Conservation (phyloP, 352 stramenopile species). For the Phytophthora tubulina region DNA sequence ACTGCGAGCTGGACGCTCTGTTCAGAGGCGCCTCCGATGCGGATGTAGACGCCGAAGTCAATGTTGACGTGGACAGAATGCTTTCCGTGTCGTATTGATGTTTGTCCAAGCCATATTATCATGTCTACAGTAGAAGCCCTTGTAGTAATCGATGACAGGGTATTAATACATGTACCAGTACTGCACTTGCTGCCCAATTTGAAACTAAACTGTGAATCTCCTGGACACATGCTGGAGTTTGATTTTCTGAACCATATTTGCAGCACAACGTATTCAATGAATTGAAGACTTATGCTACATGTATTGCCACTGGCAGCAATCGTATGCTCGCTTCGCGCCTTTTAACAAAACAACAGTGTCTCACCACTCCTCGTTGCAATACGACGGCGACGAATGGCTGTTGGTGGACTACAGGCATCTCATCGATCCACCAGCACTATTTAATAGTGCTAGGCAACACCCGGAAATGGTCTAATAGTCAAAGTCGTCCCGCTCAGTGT, state of each 20-base stretch:
- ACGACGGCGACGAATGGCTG: background rate
- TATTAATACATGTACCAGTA: too few relatives aligned
- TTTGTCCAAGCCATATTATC: too few relatives aligned
- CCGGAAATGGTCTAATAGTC: slow-evolving; percentile 35
- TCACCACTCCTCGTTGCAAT: background rate
- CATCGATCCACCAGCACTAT: too few relatives aligned
- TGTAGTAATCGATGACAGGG: too few relatives aligned
- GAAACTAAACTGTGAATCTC: background rate
- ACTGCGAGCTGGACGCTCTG: slow-evolving; percentile 25
- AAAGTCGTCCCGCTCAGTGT: slow-evolving; percentile 40
- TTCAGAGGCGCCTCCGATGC: slow-evolving; percentile 5
- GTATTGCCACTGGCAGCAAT: too few relatives aligned
- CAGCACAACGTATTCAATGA: too few relatives aligned
- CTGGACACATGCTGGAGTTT: background rate
- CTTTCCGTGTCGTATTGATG: background rate
- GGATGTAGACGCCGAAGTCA: background rate
- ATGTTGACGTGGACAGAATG: background rate
- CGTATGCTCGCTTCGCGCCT: too few relatives aligned
- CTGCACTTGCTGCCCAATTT: background rate
- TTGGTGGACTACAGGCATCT: background rate
- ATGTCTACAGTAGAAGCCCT: too few relatives aligned
- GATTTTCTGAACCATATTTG: too few relatives aligned
- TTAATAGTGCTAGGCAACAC: background rate
- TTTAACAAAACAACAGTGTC: background rate
- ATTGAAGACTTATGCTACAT: too few relatives aligned